These are phyloP conservation scores for Carex pumila DNA, from an alignment of 176 grass and related monocot species.

Conservation along the genomic window DNA sequence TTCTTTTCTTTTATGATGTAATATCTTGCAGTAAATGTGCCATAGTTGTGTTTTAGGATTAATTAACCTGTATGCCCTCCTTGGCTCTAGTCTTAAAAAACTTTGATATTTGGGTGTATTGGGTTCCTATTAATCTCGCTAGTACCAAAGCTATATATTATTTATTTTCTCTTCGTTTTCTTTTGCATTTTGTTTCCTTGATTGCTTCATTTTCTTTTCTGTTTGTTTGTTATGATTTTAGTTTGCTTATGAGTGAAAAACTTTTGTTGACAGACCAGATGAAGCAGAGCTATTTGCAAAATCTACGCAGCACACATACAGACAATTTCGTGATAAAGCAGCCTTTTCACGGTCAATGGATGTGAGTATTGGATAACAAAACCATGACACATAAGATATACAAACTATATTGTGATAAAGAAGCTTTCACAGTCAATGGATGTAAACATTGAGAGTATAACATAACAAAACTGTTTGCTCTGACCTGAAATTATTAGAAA, in stretches of 20 bases:
- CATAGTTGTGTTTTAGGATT: background rate
- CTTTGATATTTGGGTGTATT: background rate
- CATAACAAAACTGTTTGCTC: background rate
- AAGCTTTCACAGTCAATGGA: slow-evolving; percentile 72
- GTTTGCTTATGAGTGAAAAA: slow-evolving; percentile 16
- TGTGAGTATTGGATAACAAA: slow-evolving; percentile 37
- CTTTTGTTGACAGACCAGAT: slow-evolving; percentile 51
- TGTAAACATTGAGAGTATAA: slow-evolving; percentile 26
- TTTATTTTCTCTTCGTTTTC: background rate
- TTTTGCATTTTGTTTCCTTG: background rate
- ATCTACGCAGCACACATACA: slow-evolving; percentile 68
- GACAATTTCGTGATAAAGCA: slow-evolving; percentile 87
- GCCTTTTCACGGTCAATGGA: slow-evolving; percentile 85
- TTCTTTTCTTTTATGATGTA: background rate
- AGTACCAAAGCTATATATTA: background rate
- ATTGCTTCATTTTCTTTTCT: background rate
- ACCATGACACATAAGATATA: slow-evolving; percentile 32
- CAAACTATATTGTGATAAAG: slow-evolving; percentile 68
- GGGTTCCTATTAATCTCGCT: background rate
- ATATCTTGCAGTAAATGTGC: background rate
- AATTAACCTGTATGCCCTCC: background rate
- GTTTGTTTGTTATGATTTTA: background rate
- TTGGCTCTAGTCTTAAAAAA: background rate
- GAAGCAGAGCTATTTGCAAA: slow-evolving; percentile 84
- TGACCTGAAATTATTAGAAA: background rate